These are phyloP conservation scores for Fonsecaea multimorphosa DNA, from an alignment of 2,329 filamentous ascomycete genomes.

Conservation along the genomic window DNA sequence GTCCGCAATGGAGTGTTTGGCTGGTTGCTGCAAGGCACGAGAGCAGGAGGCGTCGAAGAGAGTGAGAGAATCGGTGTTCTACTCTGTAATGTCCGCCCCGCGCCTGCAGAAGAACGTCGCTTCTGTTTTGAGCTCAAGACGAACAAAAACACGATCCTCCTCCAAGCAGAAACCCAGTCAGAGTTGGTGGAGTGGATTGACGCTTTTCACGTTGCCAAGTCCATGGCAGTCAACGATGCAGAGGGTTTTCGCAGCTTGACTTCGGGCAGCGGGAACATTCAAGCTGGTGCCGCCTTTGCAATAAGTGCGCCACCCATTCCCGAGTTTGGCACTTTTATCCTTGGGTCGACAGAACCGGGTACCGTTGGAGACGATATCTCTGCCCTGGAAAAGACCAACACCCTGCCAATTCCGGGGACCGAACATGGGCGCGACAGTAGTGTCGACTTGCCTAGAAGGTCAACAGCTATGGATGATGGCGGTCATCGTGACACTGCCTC, in stretches of 20 bases:
- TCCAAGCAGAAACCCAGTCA: constrained; percentile 90
- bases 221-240: constrained; percentile 81
- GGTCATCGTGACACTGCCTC: constrained; percentile 79
- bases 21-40: constrained; percentile 81
- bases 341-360: constrained; percentile 66
- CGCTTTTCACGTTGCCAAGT: constrained; percentile 92
- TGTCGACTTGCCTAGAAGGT: constrained; percentile 69
- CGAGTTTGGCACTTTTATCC: constrained; percentile 83
- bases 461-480: constrained; percentile 69
- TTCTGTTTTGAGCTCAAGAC: constrained; percentile 99
- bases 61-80: constrained; percentile 95
- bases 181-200: constrained; percentile 95
- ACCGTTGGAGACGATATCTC: constrained; percentile 57
- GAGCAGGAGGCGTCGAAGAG: constrained; percentile 85
- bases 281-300: constrained; percentile 77
- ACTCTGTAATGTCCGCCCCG: constrained; percentile 89
- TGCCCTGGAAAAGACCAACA: constrained; percentile 65
- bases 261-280: constrained; percentile 52
- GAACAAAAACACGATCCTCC: constrained; percentile 84
- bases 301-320: constrained; percentile 87
- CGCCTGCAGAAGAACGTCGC: constrained; percentile 87
- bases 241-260: constrained; percentile 58
- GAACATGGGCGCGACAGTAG: constrained; percentile 70
- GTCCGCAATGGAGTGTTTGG: constrained; percentile 95
- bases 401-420: constrained; percentile 68